Evolutionary conservation across 225 moss, liverwort and hornwort species (phyloP).

Genomic region (Pseudoscleropodium purum): DNA sequence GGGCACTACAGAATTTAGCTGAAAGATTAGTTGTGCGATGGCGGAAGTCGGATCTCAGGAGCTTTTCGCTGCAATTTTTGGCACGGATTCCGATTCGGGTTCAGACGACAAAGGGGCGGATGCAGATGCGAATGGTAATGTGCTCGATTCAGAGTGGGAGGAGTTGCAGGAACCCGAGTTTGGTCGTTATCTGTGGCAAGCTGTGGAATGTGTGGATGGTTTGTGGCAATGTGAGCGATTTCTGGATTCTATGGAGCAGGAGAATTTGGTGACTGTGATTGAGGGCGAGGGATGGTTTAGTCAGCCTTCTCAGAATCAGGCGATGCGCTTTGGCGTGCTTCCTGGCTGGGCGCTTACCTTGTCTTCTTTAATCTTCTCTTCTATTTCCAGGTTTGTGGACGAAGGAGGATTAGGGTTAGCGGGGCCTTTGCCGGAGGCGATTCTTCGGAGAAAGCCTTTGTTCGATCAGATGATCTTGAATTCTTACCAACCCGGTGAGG

Average conservation of each 20-base stretch:
- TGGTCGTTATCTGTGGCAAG: conserved; percentile 15
- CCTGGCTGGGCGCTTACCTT: conserved; percentile 57
- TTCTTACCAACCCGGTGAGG: conserved; percentile 77
- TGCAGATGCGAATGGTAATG: background rate
- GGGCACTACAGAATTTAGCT: background rate
- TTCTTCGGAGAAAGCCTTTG: conserved; percentile 49
- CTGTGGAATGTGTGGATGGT: conserved; percentile 42
- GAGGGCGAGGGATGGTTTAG: conserved; percentile 63
- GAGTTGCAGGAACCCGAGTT: background rate
- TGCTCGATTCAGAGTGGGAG: background rate
- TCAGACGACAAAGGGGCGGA: background rate
- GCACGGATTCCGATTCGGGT: background rate
- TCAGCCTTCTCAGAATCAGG: conserved; percentile 59
- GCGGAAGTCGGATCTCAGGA: background rate
- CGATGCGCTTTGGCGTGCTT: conserved; percentile 76
- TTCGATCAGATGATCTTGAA: conserved; percentile 96
- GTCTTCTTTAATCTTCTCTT: conserved; percentile 26
- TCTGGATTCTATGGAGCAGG: conserved; percentile 34
- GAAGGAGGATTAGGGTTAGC: background rate
- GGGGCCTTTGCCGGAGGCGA: conserved; percentile 14
- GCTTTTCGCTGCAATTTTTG: conserved; percentile 28
- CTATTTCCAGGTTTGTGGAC: background rate
- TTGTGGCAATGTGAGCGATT: conserved; percentile 53
- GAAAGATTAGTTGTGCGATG: background rate
- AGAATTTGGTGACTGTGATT: conserved; percentile 31